Base-by-base conservation (phyloP, 164 flowering plant genomes). In the Nymphaea thermarum region DNA sequence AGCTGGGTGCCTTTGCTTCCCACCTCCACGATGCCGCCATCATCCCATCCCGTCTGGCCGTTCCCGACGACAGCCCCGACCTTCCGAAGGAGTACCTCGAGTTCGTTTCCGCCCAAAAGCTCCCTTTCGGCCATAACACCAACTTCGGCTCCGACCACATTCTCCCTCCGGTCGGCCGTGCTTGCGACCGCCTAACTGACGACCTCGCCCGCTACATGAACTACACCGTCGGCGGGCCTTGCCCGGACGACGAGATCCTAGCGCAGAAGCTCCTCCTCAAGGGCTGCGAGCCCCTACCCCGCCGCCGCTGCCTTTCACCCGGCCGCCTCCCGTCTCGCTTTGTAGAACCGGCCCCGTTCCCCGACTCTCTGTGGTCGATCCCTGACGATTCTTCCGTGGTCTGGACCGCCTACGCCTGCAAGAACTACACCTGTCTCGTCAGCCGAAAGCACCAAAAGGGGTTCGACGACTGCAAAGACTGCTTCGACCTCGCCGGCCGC, bases 261-360 rank as follows among this genome's bases (percentile, higher is more conserved):
- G 87, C 83, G 4, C 93, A 88, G 51, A 80, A 71, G 25, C 86
- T 86, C 62, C 83, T 88, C 66, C 86, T 88, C 62, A 78, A 74
- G 47, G 93, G 90, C 64, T 88, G 93, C 66, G 87, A 88, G 76
- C 93, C 93, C 0, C 88, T 87, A 25, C 93, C 93, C 1, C 80
- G 90, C 63, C 82, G 90, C 43, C 83, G 93, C 4, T 88, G 93
- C 76, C n/a, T 17, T 25, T 62, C 64, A 3, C 86, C 76, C 43
- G 77, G 86, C 1, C 74, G 75, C 0, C 72, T 85, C 1, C 5
- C 71, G 17, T 77, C 70, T 57, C 36, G 42, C n/a, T 62, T 17
- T 62, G 75, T 65, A 14, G 85, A 85, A 5, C 94, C 89, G 3
- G 62, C 60, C 67, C 90, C 89, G 6, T 65, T 82, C 6, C 86